Evolutionary conservation across 805 yeast genomes (phyloP).

Genomic region (Teunomyces aglyptinius): DNA sequence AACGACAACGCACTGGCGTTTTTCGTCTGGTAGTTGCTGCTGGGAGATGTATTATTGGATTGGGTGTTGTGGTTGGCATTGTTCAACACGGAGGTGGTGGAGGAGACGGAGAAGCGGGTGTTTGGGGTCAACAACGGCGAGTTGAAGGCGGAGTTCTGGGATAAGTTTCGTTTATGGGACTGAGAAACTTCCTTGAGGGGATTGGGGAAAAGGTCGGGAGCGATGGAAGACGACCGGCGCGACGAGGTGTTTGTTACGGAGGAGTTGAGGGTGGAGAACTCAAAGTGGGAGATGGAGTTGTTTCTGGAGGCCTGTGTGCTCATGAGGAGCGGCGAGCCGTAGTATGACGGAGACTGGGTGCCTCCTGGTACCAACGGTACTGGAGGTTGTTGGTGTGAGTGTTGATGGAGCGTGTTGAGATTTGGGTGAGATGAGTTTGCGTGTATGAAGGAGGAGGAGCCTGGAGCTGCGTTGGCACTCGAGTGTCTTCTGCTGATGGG

Average conservation of each 20-base stretch:
- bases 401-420: conserved; percentile 5
- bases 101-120: conserved; percentile 23
- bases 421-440: conserved; percentile 12
- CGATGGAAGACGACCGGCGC: conserved; percentile 40
- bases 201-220: conserved; percentile 44
- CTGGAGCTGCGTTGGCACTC: conserved; percentile 9
- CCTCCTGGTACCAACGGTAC: conserved; percentile 2
- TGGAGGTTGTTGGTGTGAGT: not conserved
- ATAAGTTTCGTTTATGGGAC: conserved; percentile 26
- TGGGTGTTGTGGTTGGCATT: conserved; percentile 2
- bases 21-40: conserved; percentile 8
- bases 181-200: conserved; percentile 18
- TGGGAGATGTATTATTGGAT: conserved; percentile 9
- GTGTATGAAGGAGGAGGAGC: conserved; percentile 1
- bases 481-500: conserved; percentile 15
- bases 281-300: conserved; percentile 39
- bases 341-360: conserved; percentile 28
- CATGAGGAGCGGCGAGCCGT: conserved; percentile 28
- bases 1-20: not conserved
- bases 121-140: conserved; percentile 27
- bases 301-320: conserved; percentile 38
- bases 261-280: conserved; percentile 17
- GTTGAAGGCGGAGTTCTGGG: conserved; percentile 31
- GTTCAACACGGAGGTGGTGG: conserved; percentile 8
- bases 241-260: conserved; percentile 24